Percentiles rank a stretch among this genome's conserved stretches.
phyloP scores from a whole-genome alignment of 768 basidiomycete genomes.

The Mycena olivaceomarginata region DNA sequence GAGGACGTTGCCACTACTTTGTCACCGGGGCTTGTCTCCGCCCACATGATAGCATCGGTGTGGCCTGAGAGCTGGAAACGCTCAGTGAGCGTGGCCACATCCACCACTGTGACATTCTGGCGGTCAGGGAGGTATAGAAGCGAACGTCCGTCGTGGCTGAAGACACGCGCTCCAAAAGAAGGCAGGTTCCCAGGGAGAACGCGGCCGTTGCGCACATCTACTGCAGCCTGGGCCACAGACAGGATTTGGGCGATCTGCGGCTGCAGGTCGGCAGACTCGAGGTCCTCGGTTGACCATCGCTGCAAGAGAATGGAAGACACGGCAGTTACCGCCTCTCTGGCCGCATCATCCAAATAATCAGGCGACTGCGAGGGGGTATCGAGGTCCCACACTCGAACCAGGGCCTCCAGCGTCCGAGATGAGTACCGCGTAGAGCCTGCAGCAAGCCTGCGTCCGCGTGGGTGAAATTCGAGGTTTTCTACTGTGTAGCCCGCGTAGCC shows the following conservation, averaged over 20 bases:
- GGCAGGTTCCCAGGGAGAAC: not conserved
- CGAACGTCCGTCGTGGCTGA: slow-evolving; percentile 34
- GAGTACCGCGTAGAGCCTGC: not conserved
- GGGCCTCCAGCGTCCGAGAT: not conserved
- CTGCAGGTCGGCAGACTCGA: slow-evolving; percentile 12
- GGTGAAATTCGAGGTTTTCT: slow-evolving; percentile 22
- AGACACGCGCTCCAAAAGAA: not conserved
- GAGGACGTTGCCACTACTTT: slow-evolving; percentile 40
- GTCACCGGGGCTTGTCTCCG: slow-evolving; percentile 15
- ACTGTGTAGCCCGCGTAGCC: slow-evolving; percentile 5
- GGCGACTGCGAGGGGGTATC: not conserved
- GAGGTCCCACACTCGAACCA: slow-evolving; percentile 15
- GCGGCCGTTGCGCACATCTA: slow-evolving; percentile 15
- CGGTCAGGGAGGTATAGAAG: slow-evolving; percentile 4
- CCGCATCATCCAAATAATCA: not conserved
- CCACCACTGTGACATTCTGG: slow-evolving; percentile 9
- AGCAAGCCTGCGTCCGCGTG: slow-evolving; percentile 20
- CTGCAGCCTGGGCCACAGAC: not conserved
- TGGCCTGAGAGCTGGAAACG: slow-evolving; percentile 39
- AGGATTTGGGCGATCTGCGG: not conserved
- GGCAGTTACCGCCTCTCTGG: not conserved
- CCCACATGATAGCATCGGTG: slow-evolving; percentile 41
- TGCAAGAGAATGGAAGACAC: slow-evolving; percentile 12
- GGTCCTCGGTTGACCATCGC: slow-evolving; percentile 12
- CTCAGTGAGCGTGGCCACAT: not conserved